A percentile compares a stretch with the other conserved stretches of the same genome.
These are phyloP conservation scores for Ceratobasidium sp. DNA, from an alignment of 1,284 basidiomycete species.

Conservation along the genomic window DNA sequence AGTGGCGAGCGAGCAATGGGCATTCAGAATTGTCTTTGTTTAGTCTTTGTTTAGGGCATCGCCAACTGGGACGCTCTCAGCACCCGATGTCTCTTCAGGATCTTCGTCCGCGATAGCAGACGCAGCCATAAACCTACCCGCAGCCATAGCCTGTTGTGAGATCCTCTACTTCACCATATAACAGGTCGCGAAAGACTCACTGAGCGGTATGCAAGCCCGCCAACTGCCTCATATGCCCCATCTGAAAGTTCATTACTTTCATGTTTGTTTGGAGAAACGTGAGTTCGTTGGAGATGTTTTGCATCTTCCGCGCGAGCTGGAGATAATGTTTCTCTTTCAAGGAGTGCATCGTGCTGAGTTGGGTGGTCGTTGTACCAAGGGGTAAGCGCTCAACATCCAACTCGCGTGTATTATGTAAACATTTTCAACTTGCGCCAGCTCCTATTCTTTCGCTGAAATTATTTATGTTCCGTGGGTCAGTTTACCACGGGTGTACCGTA, in stretches of 20 bases:
- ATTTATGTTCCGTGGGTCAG: too few relatives aligned
- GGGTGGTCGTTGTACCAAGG: not conserved
- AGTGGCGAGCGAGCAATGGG: too few relatives aligned
- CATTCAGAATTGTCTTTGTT: too few relatives aligned
- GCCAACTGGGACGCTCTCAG: not conserved
- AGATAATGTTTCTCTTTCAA: slow-evolving; percentile 41
- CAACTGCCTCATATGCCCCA: slow-evolving; percentile 39
- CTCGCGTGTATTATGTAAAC: not conserved
- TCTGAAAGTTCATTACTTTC: slow-evolving; percentile 37
- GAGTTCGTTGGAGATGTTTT: slow-evolving; percentile 38
- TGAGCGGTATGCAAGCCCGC: slow-evolving; percentile 37
- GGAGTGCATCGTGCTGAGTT: slow-evolving; percentile 12
- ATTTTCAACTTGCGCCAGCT: too few relatives aligned
- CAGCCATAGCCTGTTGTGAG: not conserved
- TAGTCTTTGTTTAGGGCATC: too few relatives aligned
- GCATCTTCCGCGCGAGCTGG: slow-evolving; percentile 39
- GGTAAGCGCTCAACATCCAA: not conserved
- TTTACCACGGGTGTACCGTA: not conserved
- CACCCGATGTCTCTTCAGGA: slow-evolving; percentile 8
- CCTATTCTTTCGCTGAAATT: too few relatives aligned
- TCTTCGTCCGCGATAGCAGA: slow-evolving; percentile 39
- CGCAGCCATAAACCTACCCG: slow-evolving; percentile 36
- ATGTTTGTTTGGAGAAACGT: slow-evolving; percentile 37
- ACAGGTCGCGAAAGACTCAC: not conserved
- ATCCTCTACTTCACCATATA: too few relatives aligned